phyloP scores from a whole-genome alignment of 2,329 filamentous ascomycete species.

The Ceratocystis huliohia region DNA sequence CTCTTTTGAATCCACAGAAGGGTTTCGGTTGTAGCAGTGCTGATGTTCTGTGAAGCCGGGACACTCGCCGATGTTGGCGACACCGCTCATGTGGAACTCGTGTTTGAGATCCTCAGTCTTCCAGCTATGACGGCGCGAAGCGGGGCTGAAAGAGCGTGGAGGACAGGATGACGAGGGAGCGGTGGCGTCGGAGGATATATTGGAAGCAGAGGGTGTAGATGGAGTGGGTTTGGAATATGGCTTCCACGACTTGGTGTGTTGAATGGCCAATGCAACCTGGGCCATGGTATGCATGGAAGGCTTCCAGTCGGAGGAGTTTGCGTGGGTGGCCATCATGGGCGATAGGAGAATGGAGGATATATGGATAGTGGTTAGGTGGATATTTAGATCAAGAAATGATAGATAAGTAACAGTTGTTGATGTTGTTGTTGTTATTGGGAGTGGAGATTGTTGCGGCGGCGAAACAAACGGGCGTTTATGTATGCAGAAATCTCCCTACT shows the following conservation, averaged over 20 bases:
- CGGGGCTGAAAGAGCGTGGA: neutral
- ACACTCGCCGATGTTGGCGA: slow-evolving; percentile 29
- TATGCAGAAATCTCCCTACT: neutral
- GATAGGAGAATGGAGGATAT: neutral
- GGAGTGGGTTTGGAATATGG: neutral
- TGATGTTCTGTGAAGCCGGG: slow-evolving; percentile 34
- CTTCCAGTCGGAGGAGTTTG: slow-evolving; percentile 12
- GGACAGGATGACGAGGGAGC: neutral
- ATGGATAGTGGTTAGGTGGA: neutral
- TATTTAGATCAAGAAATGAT: neutral
- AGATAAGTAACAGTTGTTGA: neutral
- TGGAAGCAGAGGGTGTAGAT: neutral
- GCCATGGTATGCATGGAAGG: slow-evolving; percentile 14
- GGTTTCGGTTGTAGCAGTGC: neutral
- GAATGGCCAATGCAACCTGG: slow-evolving; percentile 16
- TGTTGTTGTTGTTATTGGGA: neutral
- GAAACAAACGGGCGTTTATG: neutral
- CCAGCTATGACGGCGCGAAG: slow-evolving; percentile 38
- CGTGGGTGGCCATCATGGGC: neutral
- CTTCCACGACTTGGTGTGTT: slow-evolving; percentile 16
- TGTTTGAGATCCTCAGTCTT: slow-evolving; percentile 42
- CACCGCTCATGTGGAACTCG: slow-evolving; percentile 36
- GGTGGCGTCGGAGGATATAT: neutral
- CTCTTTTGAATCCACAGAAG: neutral
- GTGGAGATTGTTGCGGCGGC: neutral